Percentiles rank a stretch among this genome's conserved stretches.
phyloP scores from a whole-genome alignment of 140 eudicot genomes.

The Bidens hawaiensis region DNA sequence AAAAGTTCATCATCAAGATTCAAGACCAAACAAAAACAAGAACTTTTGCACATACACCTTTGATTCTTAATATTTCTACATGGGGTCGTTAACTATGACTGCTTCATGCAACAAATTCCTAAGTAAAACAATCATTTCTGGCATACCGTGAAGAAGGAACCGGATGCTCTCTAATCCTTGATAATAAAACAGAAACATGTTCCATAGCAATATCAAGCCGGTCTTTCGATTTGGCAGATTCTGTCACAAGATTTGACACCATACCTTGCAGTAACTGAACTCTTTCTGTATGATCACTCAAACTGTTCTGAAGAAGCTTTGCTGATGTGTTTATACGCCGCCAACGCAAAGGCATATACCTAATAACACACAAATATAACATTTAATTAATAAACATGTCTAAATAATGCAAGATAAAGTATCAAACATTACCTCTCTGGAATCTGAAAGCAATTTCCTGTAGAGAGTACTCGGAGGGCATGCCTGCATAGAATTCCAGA shows the following conservation, averaged over 20 bases:
- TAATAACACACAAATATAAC: background rate
- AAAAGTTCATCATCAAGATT: conserved; percentile 17
- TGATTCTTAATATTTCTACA: conserved; percentile 15
- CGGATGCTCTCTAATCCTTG: conserved; percentile 73
- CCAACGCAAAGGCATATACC: conserved; percentile 84
- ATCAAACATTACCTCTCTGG: conserved; percentile 51
- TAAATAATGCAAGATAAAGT: background rate
- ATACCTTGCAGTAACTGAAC: conserved; percentile 74
- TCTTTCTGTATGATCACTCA: conserved; percentile 66
- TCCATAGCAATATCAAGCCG: conserved; percentile 79
- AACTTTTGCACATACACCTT: conserved; percentile 19
- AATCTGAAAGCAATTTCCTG: conserved; percentile 93
- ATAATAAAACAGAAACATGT: conserved; percentile 67
- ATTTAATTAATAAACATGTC: background rate
- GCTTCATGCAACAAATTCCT: conserved; percentile 20
- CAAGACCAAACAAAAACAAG: background rate
- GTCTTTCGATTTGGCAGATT: conserved; percentile 78
- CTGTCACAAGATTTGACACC: conserved; percentile 72
- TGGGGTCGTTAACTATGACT: background rate
- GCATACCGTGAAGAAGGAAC: conserved; percentile 44
- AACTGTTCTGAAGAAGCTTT: conserved; percentile 41
- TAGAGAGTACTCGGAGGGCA: conserved; percentile 84
- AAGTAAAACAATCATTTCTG: conserved; percentile 38
- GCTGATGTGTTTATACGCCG: conserved; percentile 51
- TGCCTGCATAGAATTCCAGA: conserved; percentile 95